Evolutionary conservation across 495 filamentous ascomycete genomes (phyloP).

Genomic region (Pyronema omphalodes): DNA sequence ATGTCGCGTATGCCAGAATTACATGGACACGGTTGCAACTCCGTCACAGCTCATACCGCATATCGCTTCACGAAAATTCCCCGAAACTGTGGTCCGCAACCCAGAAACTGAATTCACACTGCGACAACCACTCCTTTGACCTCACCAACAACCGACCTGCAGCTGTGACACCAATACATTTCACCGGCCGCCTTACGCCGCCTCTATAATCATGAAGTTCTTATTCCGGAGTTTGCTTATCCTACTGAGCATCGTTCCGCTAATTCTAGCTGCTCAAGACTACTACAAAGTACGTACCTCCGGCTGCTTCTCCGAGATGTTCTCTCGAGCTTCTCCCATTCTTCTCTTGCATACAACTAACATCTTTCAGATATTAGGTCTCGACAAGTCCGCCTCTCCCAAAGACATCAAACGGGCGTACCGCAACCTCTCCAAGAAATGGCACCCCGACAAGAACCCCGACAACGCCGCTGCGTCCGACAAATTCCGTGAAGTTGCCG

Average conservation of each 20-base stretch:
- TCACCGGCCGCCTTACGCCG: not conserved
- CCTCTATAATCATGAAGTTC: not conserved
- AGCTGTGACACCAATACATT: not conserved
- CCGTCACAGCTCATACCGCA: not conserved
- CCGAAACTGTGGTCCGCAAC: not conserved
- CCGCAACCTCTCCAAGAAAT: slow-evolving; percentile 81
- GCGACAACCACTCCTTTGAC: not conserved
- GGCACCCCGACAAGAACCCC: slow-evolving; percentile 98
- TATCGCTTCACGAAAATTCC: no score
- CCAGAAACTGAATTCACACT: not conserved
- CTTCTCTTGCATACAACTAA: not conserved
- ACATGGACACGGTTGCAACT: slow-evolving; percentile 3
- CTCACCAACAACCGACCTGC: not conserved
- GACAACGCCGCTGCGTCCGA: slow-evolving; percentile 62
- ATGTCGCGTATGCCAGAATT: not conserved
- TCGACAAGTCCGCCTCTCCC: slow-evolving; percentile 66
- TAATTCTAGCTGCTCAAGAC: slow-evolving; percentile 47
- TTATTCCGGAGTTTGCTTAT: not conserved
- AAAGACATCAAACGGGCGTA: slow-evolving; percentile 95
- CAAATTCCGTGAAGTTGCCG: slow-evolving; percentile 87
- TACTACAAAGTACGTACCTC: slow-evolving; percentile 57
- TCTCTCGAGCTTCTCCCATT: not conserved
- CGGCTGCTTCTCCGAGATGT: not conserved
- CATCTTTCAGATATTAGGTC: slow-evolving; percentile 37
- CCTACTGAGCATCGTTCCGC: slow-evolving; percentile 23